These are phyloP conservation scores for Panus rudis DNA, from an alignment of 768 basidiomycete species.

Conservation along the genomic window DNA sequence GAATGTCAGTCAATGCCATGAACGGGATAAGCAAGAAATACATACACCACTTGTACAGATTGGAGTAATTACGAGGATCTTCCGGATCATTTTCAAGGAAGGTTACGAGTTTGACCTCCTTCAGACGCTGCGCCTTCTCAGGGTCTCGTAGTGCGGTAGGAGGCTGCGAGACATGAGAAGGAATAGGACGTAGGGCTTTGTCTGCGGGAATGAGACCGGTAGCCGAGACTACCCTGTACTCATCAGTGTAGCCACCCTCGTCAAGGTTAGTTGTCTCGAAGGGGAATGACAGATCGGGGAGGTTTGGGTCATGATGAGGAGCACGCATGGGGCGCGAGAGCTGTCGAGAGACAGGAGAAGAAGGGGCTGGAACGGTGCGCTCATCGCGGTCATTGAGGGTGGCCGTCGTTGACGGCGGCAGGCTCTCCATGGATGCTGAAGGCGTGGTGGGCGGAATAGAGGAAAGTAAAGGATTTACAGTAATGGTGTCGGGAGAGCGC, in stretches of 20 bases:
- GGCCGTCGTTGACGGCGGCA: not conserved
- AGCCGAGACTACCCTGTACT: conserved; percentile 25
- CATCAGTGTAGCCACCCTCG: conserved; percentile 26
- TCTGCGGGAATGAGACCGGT: conserved; percentile 24
- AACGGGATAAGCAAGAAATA: conserved; percentile 1
- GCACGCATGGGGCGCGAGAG: conserved; percentile 1
- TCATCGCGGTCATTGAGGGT: not conserved
- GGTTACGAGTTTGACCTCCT: conserved; percentile 28
- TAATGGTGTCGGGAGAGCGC: no score
- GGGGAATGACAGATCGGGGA: conserved; percentile 24
- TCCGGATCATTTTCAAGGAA: conserved; percentile 32
- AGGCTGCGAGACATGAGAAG: conserved; percentile 17
- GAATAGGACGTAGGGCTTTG: conserved; percentile 22
- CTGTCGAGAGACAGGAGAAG: not conserved
- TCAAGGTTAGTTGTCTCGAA: conserved; percentile 21
- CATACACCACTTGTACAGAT: conserved; percentile 28
- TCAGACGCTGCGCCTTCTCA: conserved; percentile 28
- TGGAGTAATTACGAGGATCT: conserved; percentile 33
- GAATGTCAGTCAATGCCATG: no score
- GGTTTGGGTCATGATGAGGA: conserved; percentile 12
- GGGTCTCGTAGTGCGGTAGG: conserved; percentile 22
- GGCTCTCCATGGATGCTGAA: no score
- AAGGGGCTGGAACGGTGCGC: not conserved
- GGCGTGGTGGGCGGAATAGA: no score
- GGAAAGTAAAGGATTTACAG: no score